Conservation (phyloP, 345 rosid genomes). For the Sonneratia alba region DNA sequence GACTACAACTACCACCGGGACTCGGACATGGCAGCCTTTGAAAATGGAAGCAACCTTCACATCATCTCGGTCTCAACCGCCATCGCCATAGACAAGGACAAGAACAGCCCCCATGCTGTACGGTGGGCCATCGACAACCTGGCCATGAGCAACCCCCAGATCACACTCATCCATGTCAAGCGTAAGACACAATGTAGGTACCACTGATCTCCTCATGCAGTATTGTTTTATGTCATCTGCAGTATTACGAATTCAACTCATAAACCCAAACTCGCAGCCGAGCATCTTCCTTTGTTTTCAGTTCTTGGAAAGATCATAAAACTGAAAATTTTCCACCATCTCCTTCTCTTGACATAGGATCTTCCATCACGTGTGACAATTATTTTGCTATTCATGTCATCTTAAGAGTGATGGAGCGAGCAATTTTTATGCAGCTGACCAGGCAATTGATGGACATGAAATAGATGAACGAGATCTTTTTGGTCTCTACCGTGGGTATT, state of each 20-base stretch:
- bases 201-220: slow-evolving; percentile 18
- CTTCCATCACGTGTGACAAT: neutral
- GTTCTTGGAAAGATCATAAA: neutral
- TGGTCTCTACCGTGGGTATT: slow-evolving; percentile 58
- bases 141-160: slow-evolving; percentile 19
- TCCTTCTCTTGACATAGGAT: neutral
- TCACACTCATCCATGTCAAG: slow-evolving; percentile 56
- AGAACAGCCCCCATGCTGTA: slow-evolving; percentile 73
- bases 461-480: slow-evolving; percentile 35
- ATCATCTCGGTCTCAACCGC: slow-evolving; percentile 29
- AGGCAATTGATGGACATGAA: slow-evolving; percentile 11
- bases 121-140: slow-evolving; percentile 86
- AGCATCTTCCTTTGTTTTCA: too few species aligned
- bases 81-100: slow-evolving; percentile 75
- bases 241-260: neutral
- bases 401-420: neutral
- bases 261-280: neutral
- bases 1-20: neutral
- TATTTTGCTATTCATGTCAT: too few species aligned
- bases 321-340: neutral
- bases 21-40: neutral
- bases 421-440: slow-evolving; percentile 16
- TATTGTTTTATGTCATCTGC: neutral
- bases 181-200: slow-evolving; percentile 58
- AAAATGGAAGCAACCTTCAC: neutral